A percentile compares a stretch with the other conserved stretches of the same genome.
Evolutionary conservation across 345 rosid species (phyloP).

Genomic region (Carallia brachiata): DNA sequence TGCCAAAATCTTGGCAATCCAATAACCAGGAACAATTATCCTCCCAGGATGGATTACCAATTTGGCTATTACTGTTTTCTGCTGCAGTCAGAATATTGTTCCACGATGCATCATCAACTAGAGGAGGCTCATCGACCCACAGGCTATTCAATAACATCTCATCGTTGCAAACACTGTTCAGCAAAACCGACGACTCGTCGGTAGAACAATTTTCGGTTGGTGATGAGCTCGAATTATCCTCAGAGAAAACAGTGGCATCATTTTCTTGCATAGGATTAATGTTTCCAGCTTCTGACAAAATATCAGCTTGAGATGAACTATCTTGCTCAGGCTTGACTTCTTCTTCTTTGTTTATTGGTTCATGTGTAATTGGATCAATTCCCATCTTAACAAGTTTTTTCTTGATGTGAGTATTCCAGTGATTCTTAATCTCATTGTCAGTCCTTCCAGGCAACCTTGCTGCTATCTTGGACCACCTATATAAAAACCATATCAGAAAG

Average conservation of each 20-base stretch:
- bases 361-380: conserved; percentile 85
- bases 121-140: conserved; percentile 62
- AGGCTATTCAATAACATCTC: conserved; percentile 56
- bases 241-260: conserved; percentile 17
- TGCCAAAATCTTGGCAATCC: conserved; percentile 84
- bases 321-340: conserved; percentile 23
- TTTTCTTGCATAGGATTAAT: conserved; percentile 12
- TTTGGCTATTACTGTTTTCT: conserved; percentile 2
- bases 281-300: conserved; percentile 15
- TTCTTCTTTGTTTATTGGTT: conserved; percentile 46
- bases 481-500: neutral
- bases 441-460: conserved; percentile 91
- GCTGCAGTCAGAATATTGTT: conserved; percentile 8
- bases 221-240: conserved; percentile 44
- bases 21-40: conserved; percentile 50
- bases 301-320: conserved; percentile 11
- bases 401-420: conserved; percentile 98
- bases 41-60: conserved; percentile 40
- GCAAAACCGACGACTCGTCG: conserved; percentile 26
- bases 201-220: conserved; percentile 33
- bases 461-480: conserved; percentile 97
- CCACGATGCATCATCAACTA: conserved; percentile 41
- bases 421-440: conserved; percentile 93
- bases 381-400: conserved; percentile 93
- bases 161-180: conserved; percentile 48